These are phyloP conservation scores for Paraconiothyrium brasiliense DNA, from an alignment of 2,329 filamentous ascomycete genomes.

Conservation along the genomic window DNA sequence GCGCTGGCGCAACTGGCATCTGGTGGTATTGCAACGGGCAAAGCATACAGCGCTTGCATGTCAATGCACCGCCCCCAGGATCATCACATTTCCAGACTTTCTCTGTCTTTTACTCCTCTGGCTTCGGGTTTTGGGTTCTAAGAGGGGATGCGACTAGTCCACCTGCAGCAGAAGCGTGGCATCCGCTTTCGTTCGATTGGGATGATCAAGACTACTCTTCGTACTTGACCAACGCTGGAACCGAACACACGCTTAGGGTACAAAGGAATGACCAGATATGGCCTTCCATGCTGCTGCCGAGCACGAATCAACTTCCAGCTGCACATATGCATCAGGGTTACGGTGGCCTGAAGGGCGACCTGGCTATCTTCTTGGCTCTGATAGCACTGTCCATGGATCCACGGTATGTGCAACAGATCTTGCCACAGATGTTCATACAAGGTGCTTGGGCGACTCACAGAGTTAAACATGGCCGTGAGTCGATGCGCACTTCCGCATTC, in stretches of 20 bases:
- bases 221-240: conserved; percentile 33
- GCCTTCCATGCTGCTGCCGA: conserved; percentile 34
- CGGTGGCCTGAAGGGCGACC: conserved; percentile 42
- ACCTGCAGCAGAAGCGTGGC: conserved; percentile 24
- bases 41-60: conserved; percentile 16
- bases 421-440: conserved; percentile 30
- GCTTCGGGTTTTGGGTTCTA: conserved; percentile 35
- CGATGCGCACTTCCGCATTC: not conserved
- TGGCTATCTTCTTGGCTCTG: conserved; percentile 45
- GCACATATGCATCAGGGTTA: conserved; percentile 10
- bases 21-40: conserved; percentile 29
- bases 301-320: conserved; percentile 31
- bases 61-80: conserved; percentile 15
- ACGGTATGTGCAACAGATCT: conserved; percentile 15
- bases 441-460: conserved; percentile 31
- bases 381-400: conserved; percentile 35
- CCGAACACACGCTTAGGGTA: conserved; percentile 21
- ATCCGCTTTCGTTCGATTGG: conserved; percentile 35
- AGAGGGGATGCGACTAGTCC: conserved; percentile 27
- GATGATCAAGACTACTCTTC: conserved; percentile 28
- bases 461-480: conserved; percentile 29
- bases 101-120: conserved; percentile 33
- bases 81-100: conserved; percentile 21
- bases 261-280: conserved; percentile 26
- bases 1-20: conserved; percentile 23